Base-by-base conservation (phyloP, 306 rosid species). In the Dicorynia guianensis region DNA sequence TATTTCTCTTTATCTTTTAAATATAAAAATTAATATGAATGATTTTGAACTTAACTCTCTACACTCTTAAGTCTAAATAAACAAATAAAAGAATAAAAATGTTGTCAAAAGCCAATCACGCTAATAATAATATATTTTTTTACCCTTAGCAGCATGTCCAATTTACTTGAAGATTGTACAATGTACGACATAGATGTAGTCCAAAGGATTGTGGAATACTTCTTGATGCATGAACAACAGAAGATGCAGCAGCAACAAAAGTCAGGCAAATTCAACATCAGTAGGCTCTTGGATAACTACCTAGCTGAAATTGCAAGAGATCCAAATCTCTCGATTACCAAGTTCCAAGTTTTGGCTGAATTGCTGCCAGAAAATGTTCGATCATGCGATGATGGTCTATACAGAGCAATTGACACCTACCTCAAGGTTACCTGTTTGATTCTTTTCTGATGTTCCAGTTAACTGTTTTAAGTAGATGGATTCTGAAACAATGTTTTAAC, bases 241-340 rank as follows among this genome's bases (percentile, higher is more conserved):
- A 88, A 83, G 69, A 83, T 79, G 79, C 87, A 88, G 36, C 87
- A 80, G 77, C 91, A 87, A 70, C 87, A 86, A 42, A 93, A 81
- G 65, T 76, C 85, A 7, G 89, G 82, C 49, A 90, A 84, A 83
- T 67, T 77, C 80, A 85, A 88, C 60, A 83, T 90, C n/a, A 89
- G 97, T 47, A 90, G 93, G 86, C 91, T 92, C 74, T 81, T 96
- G 70, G 99, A 96, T 83, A 90, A 72, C 82, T 92, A 87, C 93
- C 79, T 92, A 63, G 93, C 96, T 54, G 99, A 96, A 85, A 82
- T 92, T 82, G 96, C 99, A 65, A 90, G 86, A 78, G 98, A 95
- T 58, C 90, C 97, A 64, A 87, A 92, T 80, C 97, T 96, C 81
- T 83, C 93, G 35, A 63, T 92, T 11, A 82, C 93, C 66, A 89